Conservation (phyloP, 169 alveolate species). For the Eimeria sp. region DNA sequence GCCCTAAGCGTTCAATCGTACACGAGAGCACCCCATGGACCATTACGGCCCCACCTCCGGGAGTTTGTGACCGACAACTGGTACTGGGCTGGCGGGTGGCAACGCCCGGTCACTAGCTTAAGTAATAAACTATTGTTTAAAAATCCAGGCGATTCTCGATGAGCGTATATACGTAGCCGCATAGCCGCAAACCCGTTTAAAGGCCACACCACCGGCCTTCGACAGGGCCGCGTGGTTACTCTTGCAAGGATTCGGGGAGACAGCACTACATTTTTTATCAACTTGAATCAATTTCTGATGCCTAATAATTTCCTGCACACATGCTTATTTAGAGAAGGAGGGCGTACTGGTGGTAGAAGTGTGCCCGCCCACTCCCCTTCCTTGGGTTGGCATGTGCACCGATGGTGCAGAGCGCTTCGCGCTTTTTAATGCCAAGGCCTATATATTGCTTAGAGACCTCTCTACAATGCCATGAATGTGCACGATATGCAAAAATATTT, state of each 20-base stretch:
- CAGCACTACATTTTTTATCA: background rate
- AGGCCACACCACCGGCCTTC: constrained; percentile 2
- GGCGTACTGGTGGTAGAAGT: background rate
- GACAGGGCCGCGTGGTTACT: background rate
- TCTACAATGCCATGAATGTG: background rate
- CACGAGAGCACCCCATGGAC: background rate
- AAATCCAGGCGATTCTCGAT: background rate
- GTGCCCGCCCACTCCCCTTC: background rate
- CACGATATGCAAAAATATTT: background rate
- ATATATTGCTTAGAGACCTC: background rate
- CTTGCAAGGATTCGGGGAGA: background rate
- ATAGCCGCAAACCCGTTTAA: background rate
- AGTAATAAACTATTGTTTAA: background rate
- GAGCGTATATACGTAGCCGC: background rate
- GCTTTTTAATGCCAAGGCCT: background rate
- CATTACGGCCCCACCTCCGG: background rate
- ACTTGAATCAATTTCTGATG: background rate
- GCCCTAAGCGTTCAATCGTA: background rate
- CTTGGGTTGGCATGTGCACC: constrained; percentile 17
- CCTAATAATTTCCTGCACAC: background rate
- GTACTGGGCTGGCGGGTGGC: too few relatives aligned
- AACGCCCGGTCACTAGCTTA: background rate
- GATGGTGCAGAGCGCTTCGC: background rate
- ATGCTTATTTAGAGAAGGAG: background rate
- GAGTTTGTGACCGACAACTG: background rate